Conservation (phyloP, 768 basidiomycete genomes). For the Tylopilus vinaceipallidus region DNA sequence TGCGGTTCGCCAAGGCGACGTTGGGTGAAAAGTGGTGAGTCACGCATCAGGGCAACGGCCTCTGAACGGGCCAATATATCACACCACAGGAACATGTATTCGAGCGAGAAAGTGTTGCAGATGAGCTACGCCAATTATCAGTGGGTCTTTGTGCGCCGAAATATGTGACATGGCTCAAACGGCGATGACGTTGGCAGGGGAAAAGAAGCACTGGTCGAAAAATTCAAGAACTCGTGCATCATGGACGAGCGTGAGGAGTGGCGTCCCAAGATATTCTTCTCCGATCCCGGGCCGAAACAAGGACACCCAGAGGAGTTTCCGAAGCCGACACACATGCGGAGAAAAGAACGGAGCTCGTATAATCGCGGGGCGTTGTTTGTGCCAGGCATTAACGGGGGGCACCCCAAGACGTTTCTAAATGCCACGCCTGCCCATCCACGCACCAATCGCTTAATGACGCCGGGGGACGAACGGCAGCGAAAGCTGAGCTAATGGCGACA, state of each 20-base stretch:
- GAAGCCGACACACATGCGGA: slow-evolving; percentile 71
- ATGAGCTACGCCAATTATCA: slow-evolving; percentile 94
- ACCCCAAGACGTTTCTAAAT: slow-evolving; percentile 30
- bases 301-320: slow-evolving; percentile 83
- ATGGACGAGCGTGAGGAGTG: slow-evolving; percentile 85
- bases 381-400: slow-evolving; percentile 37
- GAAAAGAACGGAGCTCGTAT: slow-evolving; percentile 80
- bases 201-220: slow-evolving; percentile 86
- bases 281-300: slow-evolving; percentile 63
- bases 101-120: slow-evolving; percentile 85
- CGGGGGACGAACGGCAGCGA: slow-evolving; percentile 27
- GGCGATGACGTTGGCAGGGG: slow-evolving; percentile 46
- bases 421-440: slow-evolving; percentile 19
- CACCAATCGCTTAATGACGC: slow-evolving; percentile 14
- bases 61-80: slow-evolving; percentile 3
- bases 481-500: slow-evolving; percentile 13
- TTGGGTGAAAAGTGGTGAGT: slow-evolving; percentile 81
- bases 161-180: slow-evolving; percentile 8
- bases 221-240: slow-evolving; percentile 88
- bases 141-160: slow-evolving; percentile 44
- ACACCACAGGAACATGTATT: slow-evolving; percentile 78
- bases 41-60: neutral
- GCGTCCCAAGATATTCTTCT: slow-evolving; percentile 84
- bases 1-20: slow-evolving; percentile 69
- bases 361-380: slow-evolving; percentile 75